phyloP scores from a whole-genome alignment of 2,329 filamentous ascomycete species.

The Capronia americana region DNA sequence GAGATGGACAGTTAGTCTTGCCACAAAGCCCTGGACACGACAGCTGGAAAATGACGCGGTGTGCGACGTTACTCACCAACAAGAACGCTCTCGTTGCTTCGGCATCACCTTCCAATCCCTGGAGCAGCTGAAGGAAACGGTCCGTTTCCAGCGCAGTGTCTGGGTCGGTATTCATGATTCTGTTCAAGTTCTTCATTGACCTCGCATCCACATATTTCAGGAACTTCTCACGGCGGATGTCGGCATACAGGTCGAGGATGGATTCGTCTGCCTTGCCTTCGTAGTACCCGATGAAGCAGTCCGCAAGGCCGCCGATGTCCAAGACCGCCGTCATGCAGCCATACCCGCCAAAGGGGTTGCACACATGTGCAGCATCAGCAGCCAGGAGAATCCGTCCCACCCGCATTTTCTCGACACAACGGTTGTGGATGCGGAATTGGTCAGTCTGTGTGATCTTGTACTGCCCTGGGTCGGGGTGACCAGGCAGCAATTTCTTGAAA shows the following conservation, averaged over 20 bases:
- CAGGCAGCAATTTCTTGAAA: conserved; percentile 65
- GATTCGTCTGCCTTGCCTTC: conserved; percentile 46
- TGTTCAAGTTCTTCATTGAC: conserved; percentile 50
- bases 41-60: background rate
- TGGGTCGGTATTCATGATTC: conserved; percentile 45
- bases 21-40: background rate
- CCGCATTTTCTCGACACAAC: conserved; percentile 64
- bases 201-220: conserved; percentile 47
- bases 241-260: conserved; percentile 53
- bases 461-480: conserved; percentile 62
- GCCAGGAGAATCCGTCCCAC: conserved; percentile 63
- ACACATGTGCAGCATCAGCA: conserved; percentile 64
- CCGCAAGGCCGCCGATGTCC: conserved; percentile 66
- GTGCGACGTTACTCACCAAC: conserved; percentile 19
- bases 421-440: conserved; percentile 67
- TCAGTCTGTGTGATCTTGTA: conserved; percentile 64
- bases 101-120: conserved; percentile 44
- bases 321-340: conserved; percentile 63
- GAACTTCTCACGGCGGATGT: conserved; percentile 49
- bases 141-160: conserved; percentile 46
- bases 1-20: background rate
- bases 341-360: conserved; percentile 27
- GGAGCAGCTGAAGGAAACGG: conserved; percentile 45
- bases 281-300: conserved; percentile 59
- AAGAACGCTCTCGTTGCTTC: conserved; percentile 36